A percentile compares a stretch with the other conserved stretches of the same genome.
Conservation (phyloP, 208 protist species). For the Acanthamoeba triangularis region DNA sequence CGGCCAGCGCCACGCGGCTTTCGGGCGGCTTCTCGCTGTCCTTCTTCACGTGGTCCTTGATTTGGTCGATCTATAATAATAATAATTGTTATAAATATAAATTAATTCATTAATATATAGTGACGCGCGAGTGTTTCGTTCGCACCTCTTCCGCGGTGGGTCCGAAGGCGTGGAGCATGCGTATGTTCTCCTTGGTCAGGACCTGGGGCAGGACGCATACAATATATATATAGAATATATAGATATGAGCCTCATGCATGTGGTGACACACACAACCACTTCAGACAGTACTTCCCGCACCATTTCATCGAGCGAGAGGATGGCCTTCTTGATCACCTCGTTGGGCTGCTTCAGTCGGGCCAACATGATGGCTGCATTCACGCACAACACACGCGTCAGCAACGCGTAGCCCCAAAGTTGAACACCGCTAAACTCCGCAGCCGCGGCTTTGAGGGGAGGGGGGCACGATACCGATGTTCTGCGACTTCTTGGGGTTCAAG, state of each 20-base stretch:
- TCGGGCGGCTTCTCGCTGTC: background rate
- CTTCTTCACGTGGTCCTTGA: background rate
- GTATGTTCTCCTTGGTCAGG: background rate
- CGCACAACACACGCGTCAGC: too few relatives aligned
- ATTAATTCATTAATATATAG: too few relatives aligned
- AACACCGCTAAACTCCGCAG: background rate
- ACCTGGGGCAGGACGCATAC: too few relatives aligned
- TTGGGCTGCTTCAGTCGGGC: background rate
- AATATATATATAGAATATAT: too few relatives aligned
- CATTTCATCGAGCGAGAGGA: constrained; percentile 4
- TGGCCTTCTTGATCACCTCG: constrained; percentile 17
- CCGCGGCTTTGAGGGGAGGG: background rate
- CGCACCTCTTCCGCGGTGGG: background rate
- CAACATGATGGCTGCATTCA: background rate
- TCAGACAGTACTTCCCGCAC: background rate
- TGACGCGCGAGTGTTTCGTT: too few relatives aligned
- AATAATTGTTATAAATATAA: too few relatives aligned
- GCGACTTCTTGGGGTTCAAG: background rate
- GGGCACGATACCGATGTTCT: background rate
- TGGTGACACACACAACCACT: background rate
- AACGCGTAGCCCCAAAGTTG: too few relatives aligned
- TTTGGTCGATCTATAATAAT: background rate
- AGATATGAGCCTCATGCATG: too few relatives aligned
- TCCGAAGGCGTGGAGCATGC: background rate
- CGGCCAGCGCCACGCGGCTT: background rate